Percentiles rank a stretch among this genome's conserved stretches.
These are phyloP conservation scores for Talaromyces sp. DNA, from an alignment of 2,329 filamentous ascomycete genomes.

Conservation along the genomic window DNA sequence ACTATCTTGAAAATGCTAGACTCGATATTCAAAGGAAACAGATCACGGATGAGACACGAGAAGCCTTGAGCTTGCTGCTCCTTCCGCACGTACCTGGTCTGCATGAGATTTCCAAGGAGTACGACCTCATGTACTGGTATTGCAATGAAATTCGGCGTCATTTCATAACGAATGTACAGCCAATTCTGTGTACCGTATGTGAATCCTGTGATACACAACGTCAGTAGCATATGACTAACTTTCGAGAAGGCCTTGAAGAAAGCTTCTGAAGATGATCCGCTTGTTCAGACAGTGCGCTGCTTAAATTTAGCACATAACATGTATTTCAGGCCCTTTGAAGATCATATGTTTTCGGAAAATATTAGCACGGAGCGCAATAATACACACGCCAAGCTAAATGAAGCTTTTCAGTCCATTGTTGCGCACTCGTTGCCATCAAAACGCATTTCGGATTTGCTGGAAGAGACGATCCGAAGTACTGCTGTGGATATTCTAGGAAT, in stretches of 20 bases:
- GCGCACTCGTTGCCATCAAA: conserved; percentile 45
- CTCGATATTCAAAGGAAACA: conserved; percentile 25
- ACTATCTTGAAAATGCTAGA: conserved; percentile 25
- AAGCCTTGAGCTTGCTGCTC: conserved; percentile 34
- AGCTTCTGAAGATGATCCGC: conserved; percentile 23
- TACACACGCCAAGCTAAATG: conserved; percentile 36
- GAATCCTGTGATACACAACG: neutral
- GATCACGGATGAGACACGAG: conserved; percentile 29
- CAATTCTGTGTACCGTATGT: conserved; percentile 33
- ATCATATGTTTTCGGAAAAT: conserved; percentile 32
- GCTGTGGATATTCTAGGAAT: conserved; percentile 43
- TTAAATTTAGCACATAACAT: conserved; percentile 35
- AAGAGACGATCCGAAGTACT: conserved; percentile 44
- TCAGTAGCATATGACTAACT: neutral
- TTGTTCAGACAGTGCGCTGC: conserved; percentile 34
- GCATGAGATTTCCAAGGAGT: conserved; percentile 21
- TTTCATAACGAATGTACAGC: conserved; percentile 39
- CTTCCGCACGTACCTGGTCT: conserved; percentile 21
- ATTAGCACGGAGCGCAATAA: conserved; percentile 26
- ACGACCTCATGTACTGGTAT: conserved; percentile 42
- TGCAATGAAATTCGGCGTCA: conserved; percentile 42
- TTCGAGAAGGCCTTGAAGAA: conserved; percentile 25
- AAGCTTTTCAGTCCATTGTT: conserved; percentile 47
- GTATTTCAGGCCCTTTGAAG: conserved; percentile 36
- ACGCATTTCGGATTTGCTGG: conserved; percentile 42